These are phyloP conservation scores for Fusarium ambrosium DNA, from an alignment of 2,329 filamentous ascomycete species.

Conservation along the genomic window DNA sequence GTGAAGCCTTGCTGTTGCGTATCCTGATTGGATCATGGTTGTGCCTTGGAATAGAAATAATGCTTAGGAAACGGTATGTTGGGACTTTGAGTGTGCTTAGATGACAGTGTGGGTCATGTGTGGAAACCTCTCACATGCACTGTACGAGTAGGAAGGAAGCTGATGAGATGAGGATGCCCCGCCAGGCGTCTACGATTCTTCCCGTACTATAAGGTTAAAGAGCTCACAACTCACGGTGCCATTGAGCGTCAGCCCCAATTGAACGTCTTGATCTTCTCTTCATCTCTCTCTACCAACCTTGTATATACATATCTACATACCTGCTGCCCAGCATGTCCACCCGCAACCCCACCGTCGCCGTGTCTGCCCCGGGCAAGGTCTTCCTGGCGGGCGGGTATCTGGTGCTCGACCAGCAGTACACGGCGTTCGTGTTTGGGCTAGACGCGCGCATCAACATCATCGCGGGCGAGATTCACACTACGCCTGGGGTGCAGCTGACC, in stretches of 20 bases:
- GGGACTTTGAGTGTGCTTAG: conserved; percentile 7
- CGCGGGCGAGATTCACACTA: conserved; percentile 69
- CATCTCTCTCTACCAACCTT: neutral
- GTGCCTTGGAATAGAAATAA: neutral
- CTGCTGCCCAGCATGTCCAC: conserved; percentile 32
- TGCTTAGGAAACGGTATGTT: neutral
- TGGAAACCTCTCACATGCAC: conserved; percentile 19
- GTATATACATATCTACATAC: neutral
- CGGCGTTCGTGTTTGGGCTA: conserved; percentile 78
- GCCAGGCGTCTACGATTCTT: conserved; percentile 41
- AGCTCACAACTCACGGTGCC: conserved; percentile 19
- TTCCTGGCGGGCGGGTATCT: conserved; percentile 95
- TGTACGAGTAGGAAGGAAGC: conserved; percentile 27
- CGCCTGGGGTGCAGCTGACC: conserved; percentile 72
- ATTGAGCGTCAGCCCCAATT: conserved; percentile 8
- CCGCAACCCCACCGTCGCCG: conserved; percentile 63
- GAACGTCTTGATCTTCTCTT: neutral
- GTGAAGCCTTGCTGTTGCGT: neutral
- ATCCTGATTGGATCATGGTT: conserved; percentile 16
- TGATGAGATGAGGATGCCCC: conserved; percentile 37
- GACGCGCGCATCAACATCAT: conserved; percentile 77
- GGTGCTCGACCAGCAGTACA: conserved; percentile 89
- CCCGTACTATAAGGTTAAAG: conserved; percentile 32
- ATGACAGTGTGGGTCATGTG: conserved; percentile 27
- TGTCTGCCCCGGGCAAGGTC: conserved; percentile 97